Evolutionary conservation across 441 rosid species (phyloP).

Genomic region (Cnidoscolus chayamansa): DNA sequence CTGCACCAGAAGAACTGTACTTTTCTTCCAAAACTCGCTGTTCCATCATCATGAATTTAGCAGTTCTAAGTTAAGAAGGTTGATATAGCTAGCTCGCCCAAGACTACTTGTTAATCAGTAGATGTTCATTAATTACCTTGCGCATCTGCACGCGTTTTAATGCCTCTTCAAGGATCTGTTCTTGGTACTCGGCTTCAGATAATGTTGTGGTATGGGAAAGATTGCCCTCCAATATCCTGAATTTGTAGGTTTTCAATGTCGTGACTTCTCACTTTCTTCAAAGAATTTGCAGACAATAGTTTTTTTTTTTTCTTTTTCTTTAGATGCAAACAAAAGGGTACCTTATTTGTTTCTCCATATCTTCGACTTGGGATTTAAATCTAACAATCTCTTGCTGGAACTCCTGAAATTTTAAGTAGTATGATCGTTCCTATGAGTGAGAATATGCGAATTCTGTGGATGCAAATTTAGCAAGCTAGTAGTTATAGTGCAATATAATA

Average conservation of each 20-base stretch:
- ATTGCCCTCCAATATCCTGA: conserved; percentile 40
- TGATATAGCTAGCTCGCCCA: too few species aligned
- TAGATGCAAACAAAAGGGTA: not conserved
- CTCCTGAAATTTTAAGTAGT: conserved; percentile 23
- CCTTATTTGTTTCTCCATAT: conserved; percentile 42
- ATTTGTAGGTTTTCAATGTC: not conserved
- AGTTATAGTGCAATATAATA: conserved; percentile 2
- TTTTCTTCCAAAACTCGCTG: conserved; percentile 33
- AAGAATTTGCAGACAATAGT: not conserved
- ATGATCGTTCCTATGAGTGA: not conserved
- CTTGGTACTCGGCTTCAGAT: conserved; percentile 34
- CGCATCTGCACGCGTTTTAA: conserved; percentile 29
- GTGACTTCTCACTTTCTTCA: not conserved
- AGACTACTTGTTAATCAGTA: not conserved
- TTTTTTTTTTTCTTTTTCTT: not conserved
- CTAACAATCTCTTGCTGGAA: conserved; percentile 31
- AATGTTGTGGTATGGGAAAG: conserved; percentile 31
- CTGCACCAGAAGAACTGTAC: conserved; percentile 16
- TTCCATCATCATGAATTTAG: conserved; percentile 14
- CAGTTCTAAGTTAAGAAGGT: not conserved
- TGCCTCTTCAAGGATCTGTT: conserved; percentile 36
- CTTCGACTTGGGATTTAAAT: conserved; percentile 27
- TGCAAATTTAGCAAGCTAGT: not conserved
- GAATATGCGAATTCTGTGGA: not conserved
- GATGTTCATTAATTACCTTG: conserved; percentile 27